Percentiles rank a stretch among this genome's conserved stretches.
phyloP scores from a whole-genome alignment of 495 filamentous ascomycete genomes.

The Lasiosphaeria hispida region DNA sequence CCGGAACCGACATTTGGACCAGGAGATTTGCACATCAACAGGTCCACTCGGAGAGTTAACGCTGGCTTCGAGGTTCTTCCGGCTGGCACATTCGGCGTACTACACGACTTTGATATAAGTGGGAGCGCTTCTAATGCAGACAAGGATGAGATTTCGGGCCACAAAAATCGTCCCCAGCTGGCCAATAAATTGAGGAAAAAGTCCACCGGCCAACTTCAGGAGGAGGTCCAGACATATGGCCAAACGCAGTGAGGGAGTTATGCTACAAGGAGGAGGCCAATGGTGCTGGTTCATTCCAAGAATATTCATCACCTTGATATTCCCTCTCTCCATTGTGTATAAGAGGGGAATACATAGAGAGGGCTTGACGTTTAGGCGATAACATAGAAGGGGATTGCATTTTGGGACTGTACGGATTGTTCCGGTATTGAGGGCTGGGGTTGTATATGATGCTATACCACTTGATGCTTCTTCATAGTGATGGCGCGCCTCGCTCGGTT shows the following conservation, averaged over 20 bases:
- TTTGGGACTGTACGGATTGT: too few relatives aligned
- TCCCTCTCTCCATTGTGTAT: too few relatives aligned
- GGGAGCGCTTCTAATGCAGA: constrained; percentile 16
- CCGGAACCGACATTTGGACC: constrained; percentile 34
- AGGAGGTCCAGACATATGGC: not conserved
- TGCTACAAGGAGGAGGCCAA: too few relatives aligned
- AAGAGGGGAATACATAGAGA: too few relatives aligned
- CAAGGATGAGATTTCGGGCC: constrained; percentile 5
- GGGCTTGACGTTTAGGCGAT: too few relatives aligned
- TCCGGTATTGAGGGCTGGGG: too few relatives aligned
- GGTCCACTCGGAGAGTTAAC: constrained; percentile 53
- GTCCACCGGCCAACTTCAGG: constrained; percentile 12
- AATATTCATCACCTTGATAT: too few relatives aligned
- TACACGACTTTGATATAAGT: constrained; percentile 6
- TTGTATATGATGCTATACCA: too few relatives aligned
- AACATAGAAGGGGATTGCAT: too few relatives aligned
- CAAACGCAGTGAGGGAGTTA: not conserved
- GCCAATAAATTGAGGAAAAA: constrained; percentile 20
- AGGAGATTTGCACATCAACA: constrained; percentile 47
- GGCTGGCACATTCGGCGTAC: constrained; percentile 49
- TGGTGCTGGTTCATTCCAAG: too few relatives aligned
- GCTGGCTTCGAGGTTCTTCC: constrained; percentile 60
- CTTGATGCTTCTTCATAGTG: too few relatives aligned
- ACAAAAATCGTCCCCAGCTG: not conserved
- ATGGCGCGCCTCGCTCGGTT: too few relatives aligned